Conservation (phyloP, 495 filamentous ascomycete species). For the Penicillium bovifimosum region DNA sequence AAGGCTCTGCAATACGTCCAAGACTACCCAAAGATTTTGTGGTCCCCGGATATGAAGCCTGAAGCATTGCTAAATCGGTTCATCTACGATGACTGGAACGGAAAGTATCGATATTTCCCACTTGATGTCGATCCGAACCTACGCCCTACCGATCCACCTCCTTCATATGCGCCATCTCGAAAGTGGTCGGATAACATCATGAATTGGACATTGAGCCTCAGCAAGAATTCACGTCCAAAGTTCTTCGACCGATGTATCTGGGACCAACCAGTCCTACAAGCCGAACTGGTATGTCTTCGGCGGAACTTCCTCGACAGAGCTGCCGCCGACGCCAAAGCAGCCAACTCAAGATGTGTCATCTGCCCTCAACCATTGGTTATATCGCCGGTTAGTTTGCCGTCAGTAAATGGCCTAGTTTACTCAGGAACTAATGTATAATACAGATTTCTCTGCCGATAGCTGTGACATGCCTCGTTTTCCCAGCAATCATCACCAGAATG, state of each 20-base stretch:
- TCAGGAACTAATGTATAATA: background rate
- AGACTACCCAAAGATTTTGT: constrained; percentile 48
- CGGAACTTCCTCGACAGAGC: constrained; percentile 73
- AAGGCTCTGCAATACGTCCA: constrained; percentile 47
- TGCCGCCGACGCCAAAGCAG: constrained; percentile 45
- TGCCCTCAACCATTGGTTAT: constrained; percentile 63
- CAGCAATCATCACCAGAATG: constrained; percentile 75
- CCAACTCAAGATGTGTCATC: constrained; percentile 36
- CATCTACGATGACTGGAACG: constrained; percentile 69
- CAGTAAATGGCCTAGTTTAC: background rate
- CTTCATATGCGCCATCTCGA: constrained; percentile 39
- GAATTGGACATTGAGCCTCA: constrained; percentile 58
- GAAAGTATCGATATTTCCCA: constrained; percentile 49
- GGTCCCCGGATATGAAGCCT: constrained; percentile 48
- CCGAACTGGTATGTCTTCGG: constrained; percentile 64
- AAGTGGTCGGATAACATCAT: constrained; percentile 57
- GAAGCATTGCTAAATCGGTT: constrained; percentile 58
- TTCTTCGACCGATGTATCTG: constrained; percentile 43
- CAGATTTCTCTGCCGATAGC: constrained; percentile 62
- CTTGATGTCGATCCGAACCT: constrained; percentile 32
- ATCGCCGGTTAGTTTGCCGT: constrained; percentile 58
- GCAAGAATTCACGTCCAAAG: constrained; percentile 44
- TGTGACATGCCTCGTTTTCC: constrained; percentile 65
- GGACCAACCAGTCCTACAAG: constrained; percentile 73
- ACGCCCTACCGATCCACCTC: constrained; percentile 50